Evolutionary conservation across 176 grass and related monocot species (phyloP).

Genomic region (Pontederia paniculata): DNA sequence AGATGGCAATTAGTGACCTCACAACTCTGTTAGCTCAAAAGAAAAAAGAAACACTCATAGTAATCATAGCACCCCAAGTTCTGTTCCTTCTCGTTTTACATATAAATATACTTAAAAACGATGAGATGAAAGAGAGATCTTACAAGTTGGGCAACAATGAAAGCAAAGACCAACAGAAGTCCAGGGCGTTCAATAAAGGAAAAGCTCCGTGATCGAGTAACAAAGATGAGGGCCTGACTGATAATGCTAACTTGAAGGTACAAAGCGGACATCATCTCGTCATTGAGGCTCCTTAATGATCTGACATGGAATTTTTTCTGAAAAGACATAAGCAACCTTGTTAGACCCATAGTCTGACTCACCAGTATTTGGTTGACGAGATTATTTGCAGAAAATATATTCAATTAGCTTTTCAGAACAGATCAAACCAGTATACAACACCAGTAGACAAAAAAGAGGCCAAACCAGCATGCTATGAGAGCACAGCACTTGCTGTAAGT

Average conservation of each 20-base stretch:
- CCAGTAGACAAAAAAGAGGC: not conserved
- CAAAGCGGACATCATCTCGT: slow-evolving; percentile 78
- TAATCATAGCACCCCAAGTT: not conserved
- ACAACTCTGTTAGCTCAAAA: not conserved
- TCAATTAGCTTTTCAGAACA: too few species aligned
- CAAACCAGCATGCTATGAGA: too few species aligned
- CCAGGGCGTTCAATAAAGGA: slow-evolving; percentile 62
- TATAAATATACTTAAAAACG: too few species aligned
- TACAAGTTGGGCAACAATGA: slow-evolving; percentile 79
- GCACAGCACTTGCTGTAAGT: too few species aligned
- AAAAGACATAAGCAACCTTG: slow-evolving; percentile 1
- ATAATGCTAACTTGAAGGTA: slow-evolving; percentile 99
- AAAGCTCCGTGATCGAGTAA: slow-evolving; percentile 64
- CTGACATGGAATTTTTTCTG: slow-evolving; percentile 61
- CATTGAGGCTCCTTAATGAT: slow-evolving; percentile 24
- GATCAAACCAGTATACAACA: not conserved
- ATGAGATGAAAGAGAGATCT: slow-evolving; percentile 13
- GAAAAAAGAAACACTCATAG: not conserved
- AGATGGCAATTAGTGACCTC: not conserved
- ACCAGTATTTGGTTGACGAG: not conserved
- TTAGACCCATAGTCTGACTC: not conserved
- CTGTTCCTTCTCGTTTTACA: too few species aligned
- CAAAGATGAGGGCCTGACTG: slow-evolving; percentile 97
- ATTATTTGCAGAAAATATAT: not conserved
- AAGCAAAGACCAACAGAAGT: slow-evolving; percentile 43